Conservation (phyloP, 306 rosid species). For the Oemleria cerasiformis region DNA sequence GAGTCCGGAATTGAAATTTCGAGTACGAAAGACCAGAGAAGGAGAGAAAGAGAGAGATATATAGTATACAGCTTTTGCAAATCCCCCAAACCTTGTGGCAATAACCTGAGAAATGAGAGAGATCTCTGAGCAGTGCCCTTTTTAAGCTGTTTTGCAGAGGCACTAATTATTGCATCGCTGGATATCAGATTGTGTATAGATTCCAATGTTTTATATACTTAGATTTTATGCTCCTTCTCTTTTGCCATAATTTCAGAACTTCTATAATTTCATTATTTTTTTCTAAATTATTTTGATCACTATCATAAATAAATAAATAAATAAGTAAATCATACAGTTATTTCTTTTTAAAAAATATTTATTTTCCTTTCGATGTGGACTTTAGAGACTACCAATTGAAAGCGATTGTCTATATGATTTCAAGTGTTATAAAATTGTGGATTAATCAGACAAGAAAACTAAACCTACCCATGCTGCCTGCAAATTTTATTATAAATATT, state of each 20-base stretch:
- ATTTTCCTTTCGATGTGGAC: conserved; percentile 34
- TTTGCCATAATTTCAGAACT: conserved; percentile 37
- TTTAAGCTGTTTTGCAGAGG: conserved; percentile 43
- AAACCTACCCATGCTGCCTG: background rate
- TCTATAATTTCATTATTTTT: conserved; percentile 26
- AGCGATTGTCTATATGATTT: conserved; percentile 69
- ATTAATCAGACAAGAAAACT: background rate
- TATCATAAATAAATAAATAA: background rate
- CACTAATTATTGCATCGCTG: conserved; percentile 95
- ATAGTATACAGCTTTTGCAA: conserved; percentile 21
- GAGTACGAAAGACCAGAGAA: background rate
- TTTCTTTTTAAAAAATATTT: conserved; percentile 3
- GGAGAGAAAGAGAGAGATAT: conserved; percentile 10
- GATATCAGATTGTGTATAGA: conserved; percentile 85
- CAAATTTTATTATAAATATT: background rate
- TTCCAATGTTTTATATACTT: conserved; percentile 63
- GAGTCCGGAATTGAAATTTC: background rate
- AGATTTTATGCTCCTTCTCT: conserved; percentile 70
- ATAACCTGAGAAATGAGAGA: conserved; percentile 46
- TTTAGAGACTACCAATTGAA: conserved; percentile 61
- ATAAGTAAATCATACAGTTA: background rate
- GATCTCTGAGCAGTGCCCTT: conserved; percentile 38
- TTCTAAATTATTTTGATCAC: background rate
- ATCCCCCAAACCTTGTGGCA: conserved; percentile 42
- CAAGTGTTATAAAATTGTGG: conserved; percentile 34